Evolutionary conservation across 768 basidiomycete genomes (phyloP).

Genomic region (Punctularia strigosozonata): DNA sequence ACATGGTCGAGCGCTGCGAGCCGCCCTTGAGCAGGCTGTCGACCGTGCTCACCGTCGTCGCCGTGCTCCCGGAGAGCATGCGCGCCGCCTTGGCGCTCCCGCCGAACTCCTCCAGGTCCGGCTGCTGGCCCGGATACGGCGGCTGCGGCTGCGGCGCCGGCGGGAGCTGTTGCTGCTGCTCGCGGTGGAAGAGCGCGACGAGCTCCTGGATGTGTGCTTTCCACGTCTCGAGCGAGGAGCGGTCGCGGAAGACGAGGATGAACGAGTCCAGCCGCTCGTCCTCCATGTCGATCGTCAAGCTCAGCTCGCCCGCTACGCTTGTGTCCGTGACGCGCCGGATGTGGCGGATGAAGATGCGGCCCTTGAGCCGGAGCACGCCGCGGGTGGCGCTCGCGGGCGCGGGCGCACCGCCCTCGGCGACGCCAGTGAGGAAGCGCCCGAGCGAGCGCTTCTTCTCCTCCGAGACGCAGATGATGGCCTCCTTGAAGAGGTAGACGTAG

Average conservation of each 20-base stretch:
- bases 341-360: slow-evolving; percentile 91
- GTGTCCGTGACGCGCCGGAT: slow-evolving; percentile 83
- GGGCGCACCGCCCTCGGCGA: slow-evolving; percentile 27
- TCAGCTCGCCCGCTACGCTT: slow-evolving; percentile 71
- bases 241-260: slow-evolving; percentile 90
- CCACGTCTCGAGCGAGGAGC: slow-evolving; percentile 85
- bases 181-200: slow-evolving; percentile 65
- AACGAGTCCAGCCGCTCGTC: slow-evolving; percentile 90
- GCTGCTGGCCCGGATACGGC: slow-evolving; percentile 13
- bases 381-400: slow-evolving; percentile 28
- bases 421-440: slow-evolving; percentile 59
- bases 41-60: slow-evolving; percentile 40
- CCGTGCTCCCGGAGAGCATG: slow-evolving; percentile 70
- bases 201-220: slow-evolving; percentile 70
- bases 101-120: slow-evolving; percentile 68
- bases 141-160: slow-evolving; percentile 22
- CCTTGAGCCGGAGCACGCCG: slow-evolving; percentile 83
- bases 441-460: slow-evolving; percentile 88
- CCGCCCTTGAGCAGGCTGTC: slow-evolving; percentile 59
- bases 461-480: slow-evolving; percentile 96
- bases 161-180: slow-evolving; percentile 28
- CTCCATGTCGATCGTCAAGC: slow-evolving; percentile 95
- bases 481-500: slow-evolving; percentile 92
- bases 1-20: slow-evolving; percentile 51
- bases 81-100: slow-evolving; percentile 66